Conservation (phyloP, 805 yeast species). For the Candida michaelii region DNA sequence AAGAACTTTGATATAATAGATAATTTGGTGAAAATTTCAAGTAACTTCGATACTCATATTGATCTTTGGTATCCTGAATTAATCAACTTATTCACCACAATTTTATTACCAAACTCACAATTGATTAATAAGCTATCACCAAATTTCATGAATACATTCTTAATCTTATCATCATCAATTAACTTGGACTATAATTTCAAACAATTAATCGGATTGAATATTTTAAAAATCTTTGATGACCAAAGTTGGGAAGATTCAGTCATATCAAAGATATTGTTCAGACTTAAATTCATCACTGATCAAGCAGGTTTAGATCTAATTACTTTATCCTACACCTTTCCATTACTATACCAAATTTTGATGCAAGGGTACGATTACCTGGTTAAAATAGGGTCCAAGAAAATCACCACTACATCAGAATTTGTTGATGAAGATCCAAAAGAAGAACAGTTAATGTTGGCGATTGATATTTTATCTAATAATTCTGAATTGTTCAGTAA, state of each 20-base stretch:
- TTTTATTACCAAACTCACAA: slow-evolving; percentile 49
- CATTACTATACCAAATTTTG: slow-evolving; percentile 67
- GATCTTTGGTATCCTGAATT: slow-evolving; percentile 14
- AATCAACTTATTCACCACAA: slow-evolving; percentile 22
- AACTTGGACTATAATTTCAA: slow-evolving; percentile 13
- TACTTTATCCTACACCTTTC: slow-evolving; percentile 71
- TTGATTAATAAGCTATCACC: slow-evolving; percentile 55
- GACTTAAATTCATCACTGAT: slow-evolving; percentile 71
- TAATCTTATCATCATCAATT: slow-evolving; percentile 7
- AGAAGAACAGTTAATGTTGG: slow-evolving; percentile 79
- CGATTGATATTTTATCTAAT: slow-evolving; percentile 69
- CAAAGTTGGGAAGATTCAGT: slow-evolving; percentile 50
- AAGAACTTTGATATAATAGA: slow-evolving; percentile 15
- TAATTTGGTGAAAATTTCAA: slow-evolving; percentile 12
- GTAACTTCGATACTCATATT: slow-evolving; percentile 14
- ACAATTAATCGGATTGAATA: slow-evolving; percentile 59
- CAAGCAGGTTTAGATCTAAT: slow-evolving; percentile 68
- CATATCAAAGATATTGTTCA: slow-evolving; percentile 65
- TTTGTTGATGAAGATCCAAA: slow-evolving; percentile 81
- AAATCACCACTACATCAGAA: slow-evolving; percentile 56
- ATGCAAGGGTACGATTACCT: slow-evolving; percentile 63
- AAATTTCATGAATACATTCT: slow-evolving; percentile 26
- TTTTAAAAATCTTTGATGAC: slow-evolving; percentile 55
- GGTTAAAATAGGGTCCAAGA: slow-evolving; percentile 47
- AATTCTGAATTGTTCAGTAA: slow-evolving; percentile 71